Percentiles rank a stretch among this genome's conserved stretches.
Evolutionary conservation across 192 early-diverging fungal genomes (phyloP).

Genomic region (Allomyces macrogynus): DNA sequence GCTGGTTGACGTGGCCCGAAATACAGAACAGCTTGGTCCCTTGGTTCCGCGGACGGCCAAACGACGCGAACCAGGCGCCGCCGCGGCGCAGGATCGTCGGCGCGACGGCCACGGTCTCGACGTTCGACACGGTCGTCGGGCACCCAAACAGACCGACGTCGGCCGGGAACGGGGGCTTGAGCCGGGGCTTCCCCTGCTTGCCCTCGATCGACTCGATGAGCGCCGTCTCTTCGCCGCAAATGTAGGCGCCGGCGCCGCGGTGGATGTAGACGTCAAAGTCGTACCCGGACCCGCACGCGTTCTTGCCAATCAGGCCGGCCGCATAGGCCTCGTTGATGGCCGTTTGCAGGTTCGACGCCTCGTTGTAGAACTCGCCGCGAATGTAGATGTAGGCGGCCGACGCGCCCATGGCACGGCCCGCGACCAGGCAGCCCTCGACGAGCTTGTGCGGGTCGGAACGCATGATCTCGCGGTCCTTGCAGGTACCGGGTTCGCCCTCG

Average conservation of each 20-base stretch:
- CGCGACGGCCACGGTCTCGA: slow-evolving; percentile 95
- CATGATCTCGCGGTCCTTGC: slow-evolving; percentile 95
- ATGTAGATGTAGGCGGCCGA: slow-evolving; percentile 96
- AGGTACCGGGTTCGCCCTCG: slow-evolving; percentile 96
- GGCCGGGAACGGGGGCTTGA: slow-evolving; percentile 98
- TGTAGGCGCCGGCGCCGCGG: slow-evolving; percentile 92
- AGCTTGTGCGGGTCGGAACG: slow-evolving; percentile 84
- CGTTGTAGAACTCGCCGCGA: slow-evolving; percentile 91
- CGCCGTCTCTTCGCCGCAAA: slow-evolving; percentile 90
- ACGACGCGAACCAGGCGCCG: slow-evolving; percentile 79
- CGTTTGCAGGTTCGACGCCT: slow-evolving; percentile 74
- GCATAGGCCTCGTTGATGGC: slow-evolving; percentile 92
- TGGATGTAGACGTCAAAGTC: slow-evolving; percentile 97
- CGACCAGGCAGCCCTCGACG: slow-evolving; percentile 87
- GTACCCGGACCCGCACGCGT: slow-evolving; percentile 86
- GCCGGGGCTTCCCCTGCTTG: slow-evolving; percentile 92
- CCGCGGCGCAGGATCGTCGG: slow-evolving; percentile 83
- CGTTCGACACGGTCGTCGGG: slow-evolving; percentile 98
- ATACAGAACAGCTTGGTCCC: slow-evolving; percentile 97
- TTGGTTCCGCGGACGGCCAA: slow-evolving; percentile 78
- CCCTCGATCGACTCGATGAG: slow-evolving; percentile 82
- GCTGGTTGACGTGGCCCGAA: slow-evolving; percentile 93
- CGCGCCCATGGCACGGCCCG: slow-evolving; percentile 91
- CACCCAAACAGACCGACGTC: slow-evolving; percentile 96
- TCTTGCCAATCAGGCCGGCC: slow-evolving; percentile 92